A percentile compares a stretch with the other conserved stretches of the same genome.
Conservation (phyloP, 2,329 filamentous ascomycete genomes). For the Polychaeton citri region DNA sequence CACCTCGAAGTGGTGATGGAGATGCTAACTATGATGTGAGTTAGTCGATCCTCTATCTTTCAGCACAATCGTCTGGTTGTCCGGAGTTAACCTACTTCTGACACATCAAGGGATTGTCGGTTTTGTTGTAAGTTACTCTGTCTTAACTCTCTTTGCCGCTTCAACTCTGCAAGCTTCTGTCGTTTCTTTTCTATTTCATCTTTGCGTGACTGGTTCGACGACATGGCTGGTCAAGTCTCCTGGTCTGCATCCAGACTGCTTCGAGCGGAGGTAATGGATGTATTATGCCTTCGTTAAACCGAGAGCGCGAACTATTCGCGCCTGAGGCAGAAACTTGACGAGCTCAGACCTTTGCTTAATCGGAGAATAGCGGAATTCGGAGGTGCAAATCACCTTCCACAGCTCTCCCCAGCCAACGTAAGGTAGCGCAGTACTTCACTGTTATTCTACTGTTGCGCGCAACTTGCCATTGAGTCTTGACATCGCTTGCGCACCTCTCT, state of each 20-base stretch:
- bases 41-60: slow-evolving; percentile 10
- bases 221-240: slow-evolving; percentile 10
- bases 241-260: background rate
- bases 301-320: no score
- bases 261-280: background rate
- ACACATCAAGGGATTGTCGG: slow-evolving; percentile 54
- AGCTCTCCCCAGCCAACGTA: background rate
- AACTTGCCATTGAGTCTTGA: background rate
- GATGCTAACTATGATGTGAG: slow-evolving; percentile 44
- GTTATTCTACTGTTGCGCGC: background rate
- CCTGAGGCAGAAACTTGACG: background rate
- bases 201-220: slow-evolving; percentile 53
- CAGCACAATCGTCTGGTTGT: slow-evolving; percentile 1
- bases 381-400: no score
- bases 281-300: background rate
- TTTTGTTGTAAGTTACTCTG: slow-evolving; percentile 60
- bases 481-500: background rate
- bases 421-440: background rate
- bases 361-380: background rate
- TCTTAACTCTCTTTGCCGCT: slow-evolving; percentile 75
- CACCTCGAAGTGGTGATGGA: slow-evolving; percentile 56
- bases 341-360: background rate
- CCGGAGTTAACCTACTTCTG: slow-evolving; percentile 47
- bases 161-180: slow-evolving; percentile 92
- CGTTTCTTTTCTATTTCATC: slow-evolving; percentile 96